Conservation (phyloP, 495 filamentous ascomycete genomes). For the Cenococcum geophilum region DNA sequence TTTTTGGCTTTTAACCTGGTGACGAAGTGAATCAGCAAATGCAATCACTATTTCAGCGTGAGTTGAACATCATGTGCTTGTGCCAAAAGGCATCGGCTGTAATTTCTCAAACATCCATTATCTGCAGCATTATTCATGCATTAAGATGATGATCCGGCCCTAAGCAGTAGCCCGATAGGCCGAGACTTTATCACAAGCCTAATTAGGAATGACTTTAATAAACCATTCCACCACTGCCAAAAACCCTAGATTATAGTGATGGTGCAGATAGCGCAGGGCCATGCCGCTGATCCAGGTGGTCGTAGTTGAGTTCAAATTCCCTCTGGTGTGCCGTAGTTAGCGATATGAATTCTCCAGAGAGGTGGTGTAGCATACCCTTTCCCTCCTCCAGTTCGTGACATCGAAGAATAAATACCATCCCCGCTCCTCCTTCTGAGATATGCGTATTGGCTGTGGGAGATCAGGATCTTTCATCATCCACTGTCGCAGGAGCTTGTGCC, state of each 20-base stretch:
- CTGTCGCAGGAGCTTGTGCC: conserved; percentile 79
- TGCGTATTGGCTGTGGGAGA: conserved; percentile 58
- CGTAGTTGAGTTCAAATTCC: conserved; percentile 73
- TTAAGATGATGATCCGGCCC: background rate
- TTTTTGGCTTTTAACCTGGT: no score
- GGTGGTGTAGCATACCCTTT: conserved; percentile 55
- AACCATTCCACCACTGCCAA: background rate
- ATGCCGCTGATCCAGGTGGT: conserved; percentile 63
- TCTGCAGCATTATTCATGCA: background rate
- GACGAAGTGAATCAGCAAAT: no score
- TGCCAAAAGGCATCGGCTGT: background rate
- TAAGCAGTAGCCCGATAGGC: background rate
- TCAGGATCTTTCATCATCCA: conserved; percentile 88
- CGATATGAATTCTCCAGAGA: conserved; percentile 20
- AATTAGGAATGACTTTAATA: background rate
- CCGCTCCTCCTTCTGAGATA: conserved; percentile 65
- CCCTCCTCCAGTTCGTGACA: conserved; percentile 73
- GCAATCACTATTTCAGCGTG: background rate
- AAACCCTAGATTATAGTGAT: background rate
- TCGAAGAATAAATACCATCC: conserved; percentile 90
- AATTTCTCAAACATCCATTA: background rate
- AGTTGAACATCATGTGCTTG: background rate
- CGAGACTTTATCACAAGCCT: background rate
- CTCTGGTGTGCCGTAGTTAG: conserved; percentile 44
- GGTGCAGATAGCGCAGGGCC: conserved; percentile 31